A percentile compares a stretch with the other conserved stretches of the same genome.
Evolutionary conservation across 1,284 basidiomycete species (phyloP).

Genomic region (Trichosporon faecale): DNA sequence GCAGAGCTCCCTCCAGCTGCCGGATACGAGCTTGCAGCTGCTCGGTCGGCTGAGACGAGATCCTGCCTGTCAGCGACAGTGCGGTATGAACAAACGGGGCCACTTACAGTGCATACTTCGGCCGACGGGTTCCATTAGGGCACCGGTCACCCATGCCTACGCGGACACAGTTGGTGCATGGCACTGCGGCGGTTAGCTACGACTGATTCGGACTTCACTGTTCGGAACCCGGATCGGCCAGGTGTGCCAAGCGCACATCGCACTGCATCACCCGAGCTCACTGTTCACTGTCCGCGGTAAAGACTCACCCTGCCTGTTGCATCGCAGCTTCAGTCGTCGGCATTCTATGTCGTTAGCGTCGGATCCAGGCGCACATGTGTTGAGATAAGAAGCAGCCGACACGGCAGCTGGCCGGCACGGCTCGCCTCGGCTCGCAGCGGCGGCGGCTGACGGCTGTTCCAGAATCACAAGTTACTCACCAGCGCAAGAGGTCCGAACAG

Average conservation of each 20-base stretch:
- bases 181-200: background rate
- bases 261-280: background rate
- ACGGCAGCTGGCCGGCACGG: background rate
- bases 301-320: constrained; percentile 7
- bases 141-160: constrained; percentile 3
- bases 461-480: background rate
- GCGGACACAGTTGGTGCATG: constrained; percentile 1
- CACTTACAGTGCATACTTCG: constrained; percentile 1
- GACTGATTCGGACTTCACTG: no score
- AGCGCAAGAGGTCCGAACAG: background rate
- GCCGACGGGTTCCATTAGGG: constrained; percentile 1
- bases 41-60: constrained; percentile 1
- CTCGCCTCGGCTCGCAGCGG: background rate
- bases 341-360: background rate
- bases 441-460: background rate
- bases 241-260: background rate
- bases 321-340: constrained; percentile 6
- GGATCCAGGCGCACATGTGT: background rate
- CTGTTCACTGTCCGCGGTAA: background rate
- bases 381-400: background rate
- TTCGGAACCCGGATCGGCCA: background rate
- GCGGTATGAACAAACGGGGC: background rate
- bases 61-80: background rate
- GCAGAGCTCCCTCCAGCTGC: background rate
- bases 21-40: constrained; percentile 1